Evolutionary conservation across 202 grass and related monocot species (phyloP).

Genomic region (Saccharum hybrid): DNA sequence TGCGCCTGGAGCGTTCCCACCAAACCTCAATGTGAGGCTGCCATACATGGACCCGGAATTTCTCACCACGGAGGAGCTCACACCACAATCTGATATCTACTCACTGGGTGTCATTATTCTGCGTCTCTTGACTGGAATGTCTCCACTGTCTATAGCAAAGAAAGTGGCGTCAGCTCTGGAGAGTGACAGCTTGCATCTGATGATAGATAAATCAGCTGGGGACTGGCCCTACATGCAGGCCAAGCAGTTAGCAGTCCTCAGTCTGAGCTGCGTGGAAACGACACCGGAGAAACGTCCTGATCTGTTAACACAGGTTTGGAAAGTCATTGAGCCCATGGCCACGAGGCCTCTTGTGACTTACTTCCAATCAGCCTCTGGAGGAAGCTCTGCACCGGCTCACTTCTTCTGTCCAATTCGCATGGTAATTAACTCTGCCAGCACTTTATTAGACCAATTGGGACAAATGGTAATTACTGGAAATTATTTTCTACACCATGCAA

Average conservation of each 20-base stretch:
- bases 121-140: constrained; percentile 48
- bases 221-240: constrained; percentile 47
- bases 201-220: constrained; percentile 50
- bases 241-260: constrained; percentile 46
- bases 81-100: constrained; percentile 45
- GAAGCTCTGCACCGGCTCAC: constrained; percentile 14
- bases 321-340: constrained; percentile 26
- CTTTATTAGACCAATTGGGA: neutral
- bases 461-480: neutral
- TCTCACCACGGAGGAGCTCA: constrained; percentile 29
- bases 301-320: constrained; percentile 47
- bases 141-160: constrained; percentile 33
- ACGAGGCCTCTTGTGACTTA: neutral
- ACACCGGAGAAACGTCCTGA: constrained; percentile 30
- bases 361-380: neutral
- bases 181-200: constrained; percentile 37
- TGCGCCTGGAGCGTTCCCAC: neutral
- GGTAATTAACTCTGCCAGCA: neutral
- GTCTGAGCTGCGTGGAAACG: constrained; percentile 40
- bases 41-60: constrained; percentile 56
- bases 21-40: constrained; percentile 37
- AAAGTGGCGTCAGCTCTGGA: constrained; percentile 43
- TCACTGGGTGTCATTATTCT: constrained; percentile 50
- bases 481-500: neutral
- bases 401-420: constrained; percentile 44